Base-by-base conservation (phyloP, 805 yeast species). In the Metschnikowia aberdeeniae region DNA sequence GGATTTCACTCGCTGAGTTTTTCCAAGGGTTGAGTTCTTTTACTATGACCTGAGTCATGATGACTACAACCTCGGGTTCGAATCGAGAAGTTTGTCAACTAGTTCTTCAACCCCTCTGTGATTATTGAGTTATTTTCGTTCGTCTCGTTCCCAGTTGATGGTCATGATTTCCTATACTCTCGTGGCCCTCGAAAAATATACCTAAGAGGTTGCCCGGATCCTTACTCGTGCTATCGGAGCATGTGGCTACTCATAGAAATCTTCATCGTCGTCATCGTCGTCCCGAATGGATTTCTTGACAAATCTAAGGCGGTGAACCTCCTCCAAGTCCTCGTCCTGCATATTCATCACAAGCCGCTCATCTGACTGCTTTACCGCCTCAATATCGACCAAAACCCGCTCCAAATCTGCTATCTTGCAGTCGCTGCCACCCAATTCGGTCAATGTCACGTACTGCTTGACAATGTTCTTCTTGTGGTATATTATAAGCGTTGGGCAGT, bases 401-500 rank as follows among this genome's bases (percentile, higher is more conserved):
- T 90, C 97, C 36, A 93, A 56, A 62, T 93, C 98, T 36, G 67
- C 66, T 24, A 80, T 36, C 12, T 68, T 77, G 2, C 96, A 81
- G 38, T 84, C 81, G 60, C 84, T 85, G 3, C 99, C 99, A 8
- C 96, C 96, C 37, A 93, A 61, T 55, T 84, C 81, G 4, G 85
- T 76, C 58, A 92, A 71, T 0, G 98, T 92, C 9, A 93, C 78
- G 56, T 72, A 78, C 61, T 93, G 97, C 61, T 83, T 85, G 20
- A 83, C 68, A 7, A 95, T 90, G 51, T 87, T 81, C 26, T 84
- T 84, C 44, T 88, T 79, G 58, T 79, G 78, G 64, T 93, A 93
- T 0, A 93, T 78, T 41, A 93, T 73, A 6, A 93, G 68, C 0
- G 99, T 93, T 2, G 99, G 99, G 56, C 96, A 86, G 69, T 88